These are phyloP conservation scores for Albifimbria verrucaria DNA, from an alignment of 2,329 filamentous ascomycete species.

Conservation along the genomic window DNA sequence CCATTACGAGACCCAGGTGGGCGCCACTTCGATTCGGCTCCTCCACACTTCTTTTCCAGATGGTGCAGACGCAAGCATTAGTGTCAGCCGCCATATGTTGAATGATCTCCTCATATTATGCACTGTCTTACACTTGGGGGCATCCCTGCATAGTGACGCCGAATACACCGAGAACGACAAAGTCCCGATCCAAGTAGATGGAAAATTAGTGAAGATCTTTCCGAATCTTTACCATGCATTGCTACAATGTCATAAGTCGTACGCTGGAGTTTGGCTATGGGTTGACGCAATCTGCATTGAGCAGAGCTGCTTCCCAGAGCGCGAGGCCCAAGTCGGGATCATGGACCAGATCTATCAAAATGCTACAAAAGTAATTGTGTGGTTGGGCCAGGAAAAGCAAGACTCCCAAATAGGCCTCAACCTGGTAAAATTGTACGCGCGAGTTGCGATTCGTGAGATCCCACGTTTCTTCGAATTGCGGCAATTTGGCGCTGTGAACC, in stretches of 20 bases:
- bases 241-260: not conserved
- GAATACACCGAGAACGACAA: not conserved
- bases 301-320: not conserved
- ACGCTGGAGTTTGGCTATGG: constrained; percentile 1
- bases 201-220: not conserved
- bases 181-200: not conserved
- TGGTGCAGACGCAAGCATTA: not conserved
- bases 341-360: not conserved
- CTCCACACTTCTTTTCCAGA: not conserved
- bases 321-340: not conserved
- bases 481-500: not conserved
- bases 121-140: constrained; percentile 10
- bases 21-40: not conserved
- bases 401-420: not conserved
- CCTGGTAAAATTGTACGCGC: not conserved
- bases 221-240: constrained; percentile 5
- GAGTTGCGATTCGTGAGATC: not conserved
- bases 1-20: not conserved
- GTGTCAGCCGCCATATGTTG: not conserved
- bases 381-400: not conserved
- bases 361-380: not conserved
- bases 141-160: not conserved
- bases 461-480: not conserved
- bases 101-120: constrained; percentile 2
- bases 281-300: constrained; percentile 7